phyloP scores from a whole-genome alignment of 495 filamentous ascomycete genomes.

The Daldinia caldariorum region DNA sequence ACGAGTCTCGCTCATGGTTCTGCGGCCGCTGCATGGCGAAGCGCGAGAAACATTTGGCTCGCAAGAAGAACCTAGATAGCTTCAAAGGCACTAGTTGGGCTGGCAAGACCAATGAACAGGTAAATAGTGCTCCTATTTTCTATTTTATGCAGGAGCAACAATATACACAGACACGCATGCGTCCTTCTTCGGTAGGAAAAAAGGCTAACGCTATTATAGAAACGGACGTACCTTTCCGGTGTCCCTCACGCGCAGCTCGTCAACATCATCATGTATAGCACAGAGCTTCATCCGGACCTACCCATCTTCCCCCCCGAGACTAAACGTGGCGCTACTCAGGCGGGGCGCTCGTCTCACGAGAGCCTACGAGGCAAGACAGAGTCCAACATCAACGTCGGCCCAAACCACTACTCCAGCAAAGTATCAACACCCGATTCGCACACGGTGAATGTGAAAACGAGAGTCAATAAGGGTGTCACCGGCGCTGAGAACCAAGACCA shows the following conservation, averaged over 20 bases:
- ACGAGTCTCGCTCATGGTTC: conserved; percentile 76
- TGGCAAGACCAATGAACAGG: conserved; percentile 54
- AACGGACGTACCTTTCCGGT: conserved; percentile 53
- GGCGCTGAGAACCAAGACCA: conserved; percentile 8
- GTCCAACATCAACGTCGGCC: conserved; percentile 29
- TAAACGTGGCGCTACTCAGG: conserved; percentile 47
- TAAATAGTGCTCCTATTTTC: too few species aligned
- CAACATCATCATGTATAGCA: conserved; percentile 50
- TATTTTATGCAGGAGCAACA: too few species aligned
- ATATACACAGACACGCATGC: conserved; percentile 35
- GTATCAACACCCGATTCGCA: conserved; percentile 35
- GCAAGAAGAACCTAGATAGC: conserved; percentile 45
- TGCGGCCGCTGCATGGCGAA: conserved; percentile 72
- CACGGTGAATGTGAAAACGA: conserved; percentile 8
- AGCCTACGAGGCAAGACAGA: conserved; percentile 21
- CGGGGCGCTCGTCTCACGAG: conserved; percentile 37
- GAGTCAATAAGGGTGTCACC: not conserved
- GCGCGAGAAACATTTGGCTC: conserved; percentile 57
- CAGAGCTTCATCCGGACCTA: conserved; percentile 54
- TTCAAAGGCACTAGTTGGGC: conserved; percentile 57
- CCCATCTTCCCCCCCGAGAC: conserved; percentile 55
- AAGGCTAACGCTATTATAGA: conserved; percentile 40
- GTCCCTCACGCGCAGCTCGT: conserved; percentile 52
- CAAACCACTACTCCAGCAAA: conserved; percentile 33
- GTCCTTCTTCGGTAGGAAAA: conserved; percentile 49